Percentiles rank a stretch among this genome's conserved stretches.
Evolutionary conservation across 2,329 filamentous ascomycete species (phyloP).

Genomic region (Exserohilum turcica): DNA sequence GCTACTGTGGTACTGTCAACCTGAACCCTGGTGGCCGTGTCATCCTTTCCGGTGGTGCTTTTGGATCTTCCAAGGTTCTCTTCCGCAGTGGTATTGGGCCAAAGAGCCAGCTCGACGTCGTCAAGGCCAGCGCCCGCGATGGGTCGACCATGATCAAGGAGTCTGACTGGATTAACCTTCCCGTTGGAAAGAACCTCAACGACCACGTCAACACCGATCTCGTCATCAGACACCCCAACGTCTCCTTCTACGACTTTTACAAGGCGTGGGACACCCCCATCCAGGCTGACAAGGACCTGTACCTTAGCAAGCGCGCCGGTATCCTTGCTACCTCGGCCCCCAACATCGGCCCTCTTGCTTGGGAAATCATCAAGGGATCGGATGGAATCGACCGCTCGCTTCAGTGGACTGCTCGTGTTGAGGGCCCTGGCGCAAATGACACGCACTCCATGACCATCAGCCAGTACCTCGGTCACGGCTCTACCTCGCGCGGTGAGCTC

Average conservation of each 20-base stretch:
- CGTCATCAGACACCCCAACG: constrained; percentile 57
- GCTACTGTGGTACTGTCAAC: constrained; percentile 64
- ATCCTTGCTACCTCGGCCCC: constrained; percentile 69
- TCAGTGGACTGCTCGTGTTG: constrained; percentile 70
- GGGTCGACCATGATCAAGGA: constrained; percentile 52
- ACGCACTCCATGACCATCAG: constrained; percentile 51
- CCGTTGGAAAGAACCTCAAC: constrained; percentile 58
- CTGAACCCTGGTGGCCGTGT: constrained; percentile 67
- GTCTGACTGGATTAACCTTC: constrained; percentile 57
- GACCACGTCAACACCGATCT: constrained; percentile 64
- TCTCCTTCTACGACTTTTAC: constrained; percentile 69
- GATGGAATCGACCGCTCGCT: constrained; percentile 68
- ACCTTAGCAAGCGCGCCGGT: constrained; percentile 58
- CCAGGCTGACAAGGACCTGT: constrained; percentile 47
- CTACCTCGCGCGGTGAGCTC: constrained; percentile 65
- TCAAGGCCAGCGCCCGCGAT: constrained; percentile 51
- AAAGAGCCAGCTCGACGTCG: constrained; percentile 52
- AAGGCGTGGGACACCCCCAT: constrained; percentile 59
- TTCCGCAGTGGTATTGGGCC: constrained; percentile 73
- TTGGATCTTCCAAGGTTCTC: constrained; percentile 72
- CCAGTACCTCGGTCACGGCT: constrained; percentile 67
- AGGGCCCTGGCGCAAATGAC: constrained; percentile 55
- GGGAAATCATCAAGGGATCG: constrained; percentile 60
- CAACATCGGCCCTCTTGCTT: constrained; percentile 68
- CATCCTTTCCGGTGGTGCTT: constrained; percentile 70